Base-by-base conservation (phyloP, 306 rosid genomes). In the Prunus armeniaca region DNA sequence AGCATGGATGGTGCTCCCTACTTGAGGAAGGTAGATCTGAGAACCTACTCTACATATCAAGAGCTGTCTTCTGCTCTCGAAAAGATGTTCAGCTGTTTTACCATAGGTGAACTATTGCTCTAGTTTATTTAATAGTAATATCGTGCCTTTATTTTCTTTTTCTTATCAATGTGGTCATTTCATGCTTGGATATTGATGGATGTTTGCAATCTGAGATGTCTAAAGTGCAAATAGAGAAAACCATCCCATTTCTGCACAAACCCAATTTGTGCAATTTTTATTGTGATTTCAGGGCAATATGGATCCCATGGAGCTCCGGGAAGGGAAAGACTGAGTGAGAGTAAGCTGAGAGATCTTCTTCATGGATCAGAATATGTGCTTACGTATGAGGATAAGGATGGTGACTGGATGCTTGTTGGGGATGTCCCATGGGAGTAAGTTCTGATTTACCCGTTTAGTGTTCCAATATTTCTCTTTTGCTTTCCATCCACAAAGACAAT, bases 361-460 rank as follows among this genome's bases (percentile, higher is more conserved):
- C 93, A 95, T 28, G 97, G 99, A 77, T 95, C 99, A 34, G 99
- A 95, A 77, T 92, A 89, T 66, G 99, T 95, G 51, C 96, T 92
- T 71, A 90, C 96, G 13, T 92, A 89, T 14, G 97, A 95, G 80
- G 99, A 95, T 79, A 92, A 87, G 82, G 99, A 95, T 78, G 93
- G 96, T 24, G 99, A 95, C 73, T 95, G 99, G 99, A 95, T 95
- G 99, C 99, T 95, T 84, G 99, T 95, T 60, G 99, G 99, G 80
- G 99, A 95, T 84, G 96, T 95, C 19, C 99, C 96, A 0, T 95
- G 99, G 97, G 96, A 86, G 99, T 92, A 88, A 91, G 96, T 90
- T 70, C 67, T 45, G 46, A 45, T 70, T 74, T 32, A 47, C 60
- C 4, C 47, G 12, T 57, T 76, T 34, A 19, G 6, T 72, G 19